Evolutionary conservation across 805 yeast species (phyloP), one percentile per base, ranked within the genome.

Genomic region (Cyberlindnera saturnus): DNA sequence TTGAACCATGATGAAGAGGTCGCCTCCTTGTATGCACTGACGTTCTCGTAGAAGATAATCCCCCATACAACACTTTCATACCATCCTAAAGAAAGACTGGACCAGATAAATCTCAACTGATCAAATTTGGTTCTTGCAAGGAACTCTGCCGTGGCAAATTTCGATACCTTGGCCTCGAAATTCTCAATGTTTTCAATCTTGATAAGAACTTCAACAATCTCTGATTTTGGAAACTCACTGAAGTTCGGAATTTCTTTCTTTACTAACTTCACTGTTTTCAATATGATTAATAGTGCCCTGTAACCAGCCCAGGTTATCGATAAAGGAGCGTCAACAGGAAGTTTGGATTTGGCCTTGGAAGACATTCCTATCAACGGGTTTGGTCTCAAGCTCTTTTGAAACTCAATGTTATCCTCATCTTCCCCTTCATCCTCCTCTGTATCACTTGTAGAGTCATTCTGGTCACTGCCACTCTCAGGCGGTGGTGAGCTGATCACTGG

Each of bases 41-140:
- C 42, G 45, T 65, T 61, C 40, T 54, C 62, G 18, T 59, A 50
- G 51, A 70, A 83, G 0, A 83, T 71, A 29, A 67, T 63, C 2
- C 81, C 77, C 81, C 86, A 83, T 20, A 86, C 53, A 9, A 83
- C 65, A 5, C 84, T 73, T 33, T 74, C 70, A 60, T 86, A 86
- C 95, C 95, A 86, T 0, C 89, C 90, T 19, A 85, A 63, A 0
- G 86, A 79, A 19, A 70, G 56, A 41, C 65, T 65, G 33, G 76
- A 73, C 95, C 95, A 86, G 5, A 64, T 59, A 51, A 86, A 82
- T 45, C 59, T 67, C 48, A 82, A 64, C 4, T 73, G 67, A 39
- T 66, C 70, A 48, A 77, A 69, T 3, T 67, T 65, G 0, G 72
- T 62, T 15, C 60, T 62, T 0, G 75, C 71, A 29, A 70, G 53